Evolutionary conservation across 179 eudicot species (phyloP), one percentile per base, ranked within the genome.

Genomic region (Sideroxylon spinosum): DNA sequence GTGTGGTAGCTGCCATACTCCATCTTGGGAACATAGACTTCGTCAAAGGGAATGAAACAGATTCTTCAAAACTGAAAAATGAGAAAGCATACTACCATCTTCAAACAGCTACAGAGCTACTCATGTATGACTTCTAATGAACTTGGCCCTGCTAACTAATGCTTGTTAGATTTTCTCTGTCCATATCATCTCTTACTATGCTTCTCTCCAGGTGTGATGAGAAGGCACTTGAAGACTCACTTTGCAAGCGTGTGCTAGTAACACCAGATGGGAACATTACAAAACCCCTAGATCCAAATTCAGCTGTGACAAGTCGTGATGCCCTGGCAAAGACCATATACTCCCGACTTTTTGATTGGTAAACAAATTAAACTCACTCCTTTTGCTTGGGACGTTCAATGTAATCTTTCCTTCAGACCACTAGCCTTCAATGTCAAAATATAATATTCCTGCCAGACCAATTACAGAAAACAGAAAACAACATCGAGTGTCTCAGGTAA

Each of bases 251-350:
- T 81, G 97, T 93, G 77, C 93, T 95, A 84, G 98, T 93, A 83
- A 95, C 98, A 37, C 98, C 98, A 48, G 98, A 95, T 82, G 98
- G 94, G 78, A 93, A 90, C 85, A 95, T 95, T 75, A 93, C 98
- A 44, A 94, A 84, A 74, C 91, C 90, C 72, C 91, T 94, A 26
- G 97, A 94, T 83, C 97, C 97, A 80, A 90, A 87, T 60, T 90
- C 94, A 79, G 98, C 98, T 80, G 70, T 84, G 70, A 86, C 91
- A 72, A 95, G 97, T 86, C 86, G 97, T 72, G 98, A 95, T 88
- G 98, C 97, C 46, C 86, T 95, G 69, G 98, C 97, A 76, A 95
- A 95, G 82, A 95, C 98, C 61, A 50, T 90, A 77, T 95, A 95
- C 81, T 93, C 91, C 77, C 90, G 97, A 75, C 87, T 95, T 73